A percentile compares a stretch with the other conserved stretches of the same genome.
These are phyloP conservation scores for Miscanthus lutarioriparius DNA, from an alignment of 176 grass and related monocot species.

Conservation along the genomic window DNA sequence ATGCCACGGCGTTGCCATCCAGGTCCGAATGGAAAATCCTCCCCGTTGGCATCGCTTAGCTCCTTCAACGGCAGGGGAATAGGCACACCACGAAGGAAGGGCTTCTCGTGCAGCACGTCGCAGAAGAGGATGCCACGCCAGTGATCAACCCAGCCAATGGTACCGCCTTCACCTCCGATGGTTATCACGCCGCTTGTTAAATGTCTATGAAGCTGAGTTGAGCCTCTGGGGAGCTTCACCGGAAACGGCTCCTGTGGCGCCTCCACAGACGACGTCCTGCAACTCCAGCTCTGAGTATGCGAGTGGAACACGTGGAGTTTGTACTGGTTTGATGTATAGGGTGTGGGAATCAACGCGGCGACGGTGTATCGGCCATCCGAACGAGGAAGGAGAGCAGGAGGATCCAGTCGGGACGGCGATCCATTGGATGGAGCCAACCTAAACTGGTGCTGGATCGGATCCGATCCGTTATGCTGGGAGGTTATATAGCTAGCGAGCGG, in stretches of 20 bases:
- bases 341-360: background rate
- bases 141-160: background rate
- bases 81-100: no score
- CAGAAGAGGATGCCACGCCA: no score
- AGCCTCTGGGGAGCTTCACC: background rate
- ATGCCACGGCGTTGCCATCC: no score
- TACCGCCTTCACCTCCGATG: background rate
- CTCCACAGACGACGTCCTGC: background rate
- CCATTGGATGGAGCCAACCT: background rate
- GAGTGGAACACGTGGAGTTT: background rate
- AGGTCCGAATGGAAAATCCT: no score
- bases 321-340: rapidly evolving
- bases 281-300: background rate
- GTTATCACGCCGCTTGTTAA: background rate
- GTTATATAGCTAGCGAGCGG: no score
- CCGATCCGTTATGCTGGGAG: no score
- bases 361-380: background rate
- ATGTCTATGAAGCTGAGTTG: background rate
- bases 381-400: background rate
- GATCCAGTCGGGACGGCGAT: background rate
- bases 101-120: no score
- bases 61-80: no score
- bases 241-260: background rate
- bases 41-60: no score
- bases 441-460: background rate